Conservation (phyloP, 2,329 filamentous ascomycete genomes). For the Gaeumannomyces tritici region DNA sequence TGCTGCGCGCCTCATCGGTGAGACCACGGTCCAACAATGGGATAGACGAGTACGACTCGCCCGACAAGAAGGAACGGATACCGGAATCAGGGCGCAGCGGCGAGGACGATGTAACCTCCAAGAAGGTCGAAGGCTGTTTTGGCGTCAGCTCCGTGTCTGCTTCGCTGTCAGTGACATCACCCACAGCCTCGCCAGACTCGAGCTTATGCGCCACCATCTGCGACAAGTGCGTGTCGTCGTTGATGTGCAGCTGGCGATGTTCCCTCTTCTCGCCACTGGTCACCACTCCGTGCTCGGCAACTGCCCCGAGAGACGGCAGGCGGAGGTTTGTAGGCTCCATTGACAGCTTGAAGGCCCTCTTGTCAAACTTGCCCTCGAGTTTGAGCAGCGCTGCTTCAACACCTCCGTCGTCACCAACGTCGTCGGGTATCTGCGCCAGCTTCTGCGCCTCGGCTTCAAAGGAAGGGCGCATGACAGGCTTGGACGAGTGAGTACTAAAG, state of each 20-base stretch:
- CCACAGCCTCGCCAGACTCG: slow-evolving; percentile 3
- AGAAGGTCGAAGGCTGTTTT: slow-evolving; percentile 9
- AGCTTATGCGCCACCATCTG: slow-evolving; percentile 8
- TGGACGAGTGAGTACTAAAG: slow-evolving; percentile 53
- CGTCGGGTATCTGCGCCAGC: slow-evolving; percentile 80
- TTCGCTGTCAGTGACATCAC: not conserved
- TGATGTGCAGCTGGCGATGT: slow-evolving; percentile 35
- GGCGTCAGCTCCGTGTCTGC: not conserved
- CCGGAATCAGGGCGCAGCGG: slow-evolving; percentile 20
- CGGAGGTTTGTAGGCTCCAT: slow-evolving; percentile 24
- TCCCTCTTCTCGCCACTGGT: slow-evolving; percentile 26
- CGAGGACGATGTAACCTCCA: slow-evolving; percentile 10
- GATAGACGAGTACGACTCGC: slow-evolving; percentile 64
- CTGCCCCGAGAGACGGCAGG: slow-evolving; percentile 6
- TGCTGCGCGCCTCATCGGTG: slow-evolving; percentile 34
- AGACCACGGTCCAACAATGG: slow-evolving; percentile 64
- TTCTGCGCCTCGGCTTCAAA: slow-evolving; percentile 85
- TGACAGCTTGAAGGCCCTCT: slow-evolving; percentile 31
- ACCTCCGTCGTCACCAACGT: slow-evolving; percentile 68
- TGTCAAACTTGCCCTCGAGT: slow-evolving; percentile 76
- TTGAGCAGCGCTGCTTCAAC: slow-evolving; percentile 90
- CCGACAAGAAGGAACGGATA: slow-evolving; percentile 40
- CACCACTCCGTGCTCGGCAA: not conserved
- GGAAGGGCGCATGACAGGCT: slow-evolving; percentile 57
- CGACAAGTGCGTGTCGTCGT: slow-evolving; percentile 16